Evolutionary conservation across 139 green algal species (phyloP), one percentile per base, ranked within the genome.

Genomic region (Chlamydomonas sphaeroides): DNA sequence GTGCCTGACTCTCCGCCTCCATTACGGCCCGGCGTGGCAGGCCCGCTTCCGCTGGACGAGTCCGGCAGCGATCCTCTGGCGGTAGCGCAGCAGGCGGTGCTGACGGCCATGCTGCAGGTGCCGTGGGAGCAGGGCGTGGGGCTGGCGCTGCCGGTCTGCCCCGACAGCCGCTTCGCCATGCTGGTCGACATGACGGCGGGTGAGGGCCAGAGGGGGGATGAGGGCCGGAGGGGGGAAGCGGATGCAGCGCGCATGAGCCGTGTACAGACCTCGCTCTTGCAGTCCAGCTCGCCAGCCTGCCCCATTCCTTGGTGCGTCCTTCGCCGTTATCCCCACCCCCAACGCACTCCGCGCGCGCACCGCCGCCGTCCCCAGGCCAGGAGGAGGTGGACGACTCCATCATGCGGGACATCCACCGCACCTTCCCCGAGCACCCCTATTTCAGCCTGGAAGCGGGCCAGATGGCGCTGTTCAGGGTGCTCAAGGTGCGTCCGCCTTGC

Each of bases 371-470:
- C 30, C 26, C 65, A 77, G 89, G 86, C 6, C 92, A 96, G 78
- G 92, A 96, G 85, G 93, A 96, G 62, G 81, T 97, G 17, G 94
- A 98, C 38, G 95, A 98, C 56, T 86, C 96, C 57, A 99, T 99
- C 66, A 48, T 73, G 45, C 90, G 96, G 0, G 97, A 99, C 88
- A 94, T 99, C 72, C 87, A 96, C 80, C 93, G 97, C 69, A 99
- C 97, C 41, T 99, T 99, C 87, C 97, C 97, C 3, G 93, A 98
- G 89, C 92, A 98, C 83, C 92, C 94, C 3, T 84, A 96, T 68
- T 98, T 99, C 83, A 79, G 85, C 17, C 68, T 35, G 57, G 71
- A 88, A 76, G 85, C 91, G 77, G 93, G 94, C 10, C 92, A 97
- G 89, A 83, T 88, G 66, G 86, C 92, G 36, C 92, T 98, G 48